A percentile compares a stretch with the other conserved stretches of the same genome.
Evolutionary conservation across 1,139 yeast species (phyloP).

Genomic region (Saccharomyces hybrid): DNA sequence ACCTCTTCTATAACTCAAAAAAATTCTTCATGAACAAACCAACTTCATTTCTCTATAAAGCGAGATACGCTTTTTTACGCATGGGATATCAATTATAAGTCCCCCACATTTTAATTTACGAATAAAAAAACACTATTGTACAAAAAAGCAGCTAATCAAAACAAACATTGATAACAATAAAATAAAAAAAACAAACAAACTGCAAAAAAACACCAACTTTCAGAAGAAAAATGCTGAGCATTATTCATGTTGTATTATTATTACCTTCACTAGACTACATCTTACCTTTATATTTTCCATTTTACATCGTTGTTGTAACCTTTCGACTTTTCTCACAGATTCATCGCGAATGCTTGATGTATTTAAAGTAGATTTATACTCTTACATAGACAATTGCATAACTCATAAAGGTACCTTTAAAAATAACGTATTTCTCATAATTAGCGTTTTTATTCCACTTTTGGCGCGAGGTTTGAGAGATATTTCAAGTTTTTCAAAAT

Average conservation of each 20-base stretch:
- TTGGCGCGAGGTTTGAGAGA: background rate
- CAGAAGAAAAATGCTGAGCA: background rate
- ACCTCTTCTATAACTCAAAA: background rate
- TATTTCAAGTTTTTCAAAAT: background rate
- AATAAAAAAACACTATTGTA: background rate
- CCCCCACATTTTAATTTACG: background rate
- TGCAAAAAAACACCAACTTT: background rate
- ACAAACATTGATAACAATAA: background rate
- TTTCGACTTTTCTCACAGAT: background rate
- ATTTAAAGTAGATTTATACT: background rate
- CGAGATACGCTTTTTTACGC: background rate
- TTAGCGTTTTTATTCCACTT: background rate
- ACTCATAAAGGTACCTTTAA: background rate
- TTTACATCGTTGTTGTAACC: background rate
- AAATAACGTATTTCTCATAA: background rate
- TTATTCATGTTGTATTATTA: background rate
- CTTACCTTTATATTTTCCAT: background rate
- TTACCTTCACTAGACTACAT: background rate
- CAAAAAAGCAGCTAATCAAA: background rate
- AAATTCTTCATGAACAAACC: constrained; percentile 1
- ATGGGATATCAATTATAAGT: background rate
- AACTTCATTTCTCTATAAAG: constrained; percentile 3
- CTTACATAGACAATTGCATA: background rate
- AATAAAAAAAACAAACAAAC: background rate
- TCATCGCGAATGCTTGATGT: background rate